phyloP scores from a whole-genome alignment of 2,329 filamentous ascomycete genomes.

The Dichotomopilus funicola region DNA sequence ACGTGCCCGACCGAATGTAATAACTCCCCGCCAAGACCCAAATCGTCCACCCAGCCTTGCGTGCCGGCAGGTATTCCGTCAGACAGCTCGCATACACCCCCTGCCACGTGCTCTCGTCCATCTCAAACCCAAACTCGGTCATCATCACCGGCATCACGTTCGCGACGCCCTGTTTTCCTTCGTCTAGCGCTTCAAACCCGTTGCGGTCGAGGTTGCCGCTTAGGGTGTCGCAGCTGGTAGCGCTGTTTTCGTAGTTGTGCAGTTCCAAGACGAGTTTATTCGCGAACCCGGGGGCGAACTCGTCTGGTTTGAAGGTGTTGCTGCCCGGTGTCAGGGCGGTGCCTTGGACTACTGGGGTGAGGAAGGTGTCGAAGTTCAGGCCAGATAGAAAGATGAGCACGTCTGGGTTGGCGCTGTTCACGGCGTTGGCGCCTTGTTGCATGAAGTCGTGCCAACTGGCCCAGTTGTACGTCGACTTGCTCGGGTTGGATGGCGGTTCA shows the following conservation, averaged over 20 bases:
- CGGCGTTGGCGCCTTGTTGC: constrained; percentile 41
- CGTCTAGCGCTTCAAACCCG: constrained; percentile 47
- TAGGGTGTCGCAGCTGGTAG: constrained; percentile 41
- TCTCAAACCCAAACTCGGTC: constrained; percentile 49
- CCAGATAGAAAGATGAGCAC: constrained; percentile 55
- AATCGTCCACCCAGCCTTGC: constrained; percentile 50
- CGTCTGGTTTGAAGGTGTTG: constrained; percentile 36
- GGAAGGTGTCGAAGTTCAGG: constrained; percentile 49
- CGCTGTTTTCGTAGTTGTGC: constrained; percentile 53
- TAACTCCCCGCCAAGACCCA: constrained; percentile 56
- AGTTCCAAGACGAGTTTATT: constrained; percentile 55
- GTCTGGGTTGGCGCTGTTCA: constrained; percentile 45
- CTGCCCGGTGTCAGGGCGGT: constrained; percentile 42
- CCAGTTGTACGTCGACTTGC: constrained; percentile 46
- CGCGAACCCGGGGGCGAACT: constrained; percentile 40
- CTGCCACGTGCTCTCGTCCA: constrained; percentile 41
- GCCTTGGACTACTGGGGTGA: constrained; percentile 45
- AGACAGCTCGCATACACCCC: constrained; percentile 48
- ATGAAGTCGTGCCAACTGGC: constrained; percentile 47
- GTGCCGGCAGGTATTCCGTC: constrained; percentile 40
- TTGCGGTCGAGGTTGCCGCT: constrained; percentile 40
- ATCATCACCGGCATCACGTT: constrained; percentile 43
- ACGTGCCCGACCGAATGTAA: constrained; percentile 45
- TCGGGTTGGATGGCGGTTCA: constrained; percentile 33
- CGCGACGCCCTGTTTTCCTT: constrained; percentile 16